These are phyloP conservation scores for Tympanopsis confertula DNA, from an alignment of 2,329 filamentous ascomycete species.

Conservation along the genomic window DNA sequence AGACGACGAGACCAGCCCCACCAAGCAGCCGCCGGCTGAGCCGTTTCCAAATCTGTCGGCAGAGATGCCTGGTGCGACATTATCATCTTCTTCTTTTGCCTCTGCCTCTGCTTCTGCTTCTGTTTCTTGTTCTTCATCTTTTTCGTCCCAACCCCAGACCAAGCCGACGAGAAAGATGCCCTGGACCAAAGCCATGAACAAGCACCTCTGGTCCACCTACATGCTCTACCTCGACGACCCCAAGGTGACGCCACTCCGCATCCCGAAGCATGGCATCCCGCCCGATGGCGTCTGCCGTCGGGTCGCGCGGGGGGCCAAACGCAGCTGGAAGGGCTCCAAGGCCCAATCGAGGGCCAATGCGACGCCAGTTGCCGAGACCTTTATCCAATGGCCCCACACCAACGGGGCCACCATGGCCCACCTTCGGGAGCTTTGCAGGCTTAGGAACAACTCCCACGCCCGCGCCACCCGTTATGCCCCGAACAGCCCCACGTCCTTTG, in stretches of 20 bases:
- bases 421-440: conserved; percentile 49
- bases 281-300: conserved; percentile 53
- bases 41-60: conserved; percentile 12
- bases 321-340: conserved; percentile 54
- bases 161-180: conserved; percentile 35
- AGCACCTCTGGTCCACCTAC: conserved; percentile 56
- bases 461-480: conserved; percentile 34
- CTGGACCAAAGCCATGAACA: conserved; percentile 55
- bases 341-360: conserved; percentile 22
- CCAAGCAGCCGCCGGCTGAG: conserved; percentile 30
- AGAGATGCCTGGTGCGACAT: not conserved
- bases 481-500: conserved; percentile 43
- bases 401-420: conserved; percentile 49
- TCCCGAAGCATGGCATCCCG: conserved; percentile 51
- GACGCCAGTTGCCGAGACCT: conserved; percentile 30
- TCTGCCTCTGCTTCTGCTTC: conserved; percentile 2
- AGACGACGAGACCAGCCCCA: conserved; percentile 41
- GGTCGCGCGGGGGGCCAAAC: conserved; percentile 53
- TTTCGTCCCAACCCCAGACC: conserved; percentile 4
- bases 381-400: conserved; percentile 52
- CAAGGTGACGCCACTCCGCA: conserved; percentile 53
- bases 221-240: conserved; percentile 54
- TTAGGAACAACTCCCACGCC: conserved; percentile 31
- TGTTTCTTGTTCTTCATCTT: not conserved
- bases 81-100: conserved; percentile 4